Evolutionary conservation across 2,329 filamentous ascomycete genomes (phyloP).

Genomic region (Sordariomycetes sp.): DNA sequence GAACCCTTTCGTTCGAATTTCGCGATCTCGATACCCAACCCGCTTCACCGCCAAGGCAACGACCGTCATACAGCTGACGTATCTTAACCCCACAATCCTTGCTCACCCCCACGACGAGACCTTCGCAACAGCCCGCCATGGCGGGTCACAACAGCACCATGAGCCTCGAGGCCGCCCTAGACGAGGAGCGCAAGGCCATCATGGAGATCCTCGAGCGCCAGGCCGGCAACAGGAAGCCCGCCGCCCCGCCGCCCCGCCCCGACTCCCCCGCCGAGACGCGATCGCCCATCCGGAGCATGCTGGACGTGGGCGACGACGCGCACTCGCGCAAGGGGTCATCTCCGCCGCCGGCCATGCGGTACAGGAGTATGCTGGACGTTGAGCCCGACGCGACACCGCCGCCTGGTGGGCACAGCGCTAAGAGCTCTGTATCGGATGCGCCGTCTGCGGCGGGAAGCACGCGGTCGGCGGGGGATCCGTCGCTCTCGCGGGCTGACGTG

Average conservation of each 20-base stretch:
- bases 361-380: constrained; percentile 46
- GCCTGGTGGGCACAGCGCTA: neutral
- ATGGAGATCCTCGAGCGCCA: constrained; percentile 52
- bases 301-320: constrained; percentile 39
- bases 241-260: constrained; percentile 24
- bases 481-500: neutral
- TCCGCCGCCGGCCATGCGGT: constrained; percentile 9
- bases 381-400: constrained; percentile 12
- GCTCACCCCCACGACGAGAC: neutral
- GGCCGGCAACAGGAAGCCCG: constrained; percentile 13
- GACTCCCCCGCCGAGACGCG: constrained; percentile 42
- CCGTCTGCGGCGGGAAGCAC: neutral
- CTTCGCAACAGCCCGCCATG: neutral
- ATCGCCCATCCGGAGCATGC: constrained; percentile 57
- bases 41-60: neutral
- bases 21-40: neutral
- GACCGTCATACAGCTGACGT: neutral
- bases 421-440: constrained; percentile 3
- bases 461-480: neutral
- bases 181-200: constrained; percentile 65
- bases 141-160: constrained; percentile 25
- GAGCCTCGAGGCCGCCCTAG: constrained; percentile 65
- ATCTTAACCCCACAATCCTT: neutral
- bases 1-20: neutral
- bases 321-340: constrained; percentile 5